These are phyloP conservation scores for Pleurotus cornucopiae DNA, from an alignment of 768 basidiomycete genomes.

Conservation along the genomic window DNA sequence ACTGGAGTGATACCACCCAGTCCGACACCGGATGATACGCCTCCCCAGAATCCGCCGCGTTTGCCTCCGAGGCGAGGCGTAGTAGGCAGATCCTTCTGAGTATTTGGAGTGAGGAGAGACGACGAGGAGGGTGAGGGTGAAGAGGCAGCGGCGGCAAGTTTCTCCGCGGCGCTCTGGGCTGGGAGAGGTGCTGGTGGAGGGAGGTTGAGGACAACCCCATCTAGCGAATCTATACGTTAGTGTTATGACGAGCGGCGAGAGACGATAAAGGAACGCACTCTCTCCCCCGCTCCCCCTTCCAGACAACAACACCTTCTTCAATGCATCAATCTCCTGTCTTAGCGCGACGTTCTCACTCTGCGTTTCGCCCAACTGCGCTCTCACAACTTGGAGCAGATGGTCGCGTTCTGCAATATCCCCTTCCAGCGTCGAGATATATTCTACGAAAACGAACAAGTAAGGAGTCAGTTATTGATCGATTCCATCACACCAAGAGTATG, in stretches of 20 bases:
- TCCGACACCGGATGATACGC: constrained; percentile 30
- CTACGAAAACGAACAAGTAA: constrained; percentile 19
- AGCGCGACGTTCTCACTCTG: constrained; percentile 82
- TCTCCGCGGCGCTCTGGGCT: constrained; percentile 33
- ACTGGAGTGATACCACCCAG: constrained; percentile 75
- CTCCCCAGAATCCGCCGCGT: constrained; percentile 72
- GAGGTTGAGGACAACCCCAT: constrained; percentile 25
- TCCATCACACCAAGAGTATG: constrained; percentile 6
- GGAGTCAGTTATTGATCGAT: neutral
- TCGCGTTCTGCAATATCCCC: constrained; percentile 92
- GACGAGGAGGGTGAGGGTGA: constrained; percentile 11
- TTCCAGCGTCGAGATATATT: constrained; percentile 94
- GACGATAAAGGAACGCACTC: constrained; percentile 12
- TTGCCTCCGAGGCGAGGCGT: constrained; percentile 51
- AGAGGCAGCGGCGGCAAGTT: constrained; percentile 20
- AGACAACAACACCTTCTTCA: constrained; percentile 73
- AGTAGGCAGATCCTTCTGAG: constrained; percentile 71
- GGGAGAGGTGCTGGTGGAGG: constrained; percentile 50
- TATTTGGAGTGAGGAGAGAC: constrained; percentile 55
- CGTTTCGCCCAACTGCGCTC: constrained; percentile 74
- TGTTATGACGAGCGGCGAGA: too few species aligned
- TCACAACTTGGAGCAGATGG: constrained; percentile 82
- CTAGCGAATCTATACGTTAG: constrained; percentile 4
- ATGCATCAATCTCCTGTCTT: constrained; percentile 66
- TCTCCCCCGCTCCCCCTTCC: constrained; percentile 38